Evolutionary conservation across 768 basidiomycete genomes (phyloP).

Genomic region (Lentinula sp.): DNA sequence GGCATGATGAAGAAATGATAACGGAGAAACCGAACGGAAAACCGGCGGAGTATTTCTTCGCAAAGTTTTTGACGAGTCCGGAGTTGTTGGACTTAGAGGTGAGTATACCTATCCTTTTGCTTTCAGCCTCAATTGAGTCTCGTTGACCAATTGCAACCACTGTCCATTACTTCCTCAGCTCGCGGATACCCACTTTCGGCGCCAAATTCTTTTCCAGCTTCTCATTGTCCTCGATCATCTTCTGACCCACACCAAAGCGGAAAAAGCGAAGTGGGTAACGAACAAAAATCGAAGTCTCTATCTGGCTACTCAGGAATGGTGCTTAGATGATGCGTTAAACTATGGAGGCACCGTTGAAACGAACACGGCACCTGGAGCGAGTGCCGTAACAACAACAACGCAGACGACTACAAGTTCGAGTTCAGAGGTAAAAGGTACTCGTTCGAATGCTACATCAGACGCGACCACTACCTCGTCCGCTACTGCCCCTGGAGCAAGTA

Average conservation of each 20-base stretch:
- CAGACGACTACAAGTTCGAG: background rate
- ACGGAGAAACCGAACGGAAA: constrained; percentile 9
- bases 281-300: constrained; percentile 68
- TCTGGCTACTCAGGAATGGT: constrained; percentile 70
- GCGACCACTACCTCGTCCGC: background rate
- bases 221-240: constrained; percentile 74
- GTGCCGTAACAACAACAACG: background rate
- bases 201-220: constrained; percentile 82
- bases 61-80: constrained; percentile 87
- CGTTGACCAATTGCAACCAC: no score
- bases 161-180: constrained; percentile 41
- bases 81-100: constrained; percentile 88
- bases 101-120: constrained; percentile 12
- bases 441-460: background rate
- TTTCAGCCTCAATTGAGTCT: background rate
- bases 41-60: constrained; percentile 78
- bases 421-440: background rate
- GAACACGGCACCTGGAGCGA: no score
- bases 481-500: no score
- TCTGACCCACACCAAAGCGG: constrained; percentile 62
- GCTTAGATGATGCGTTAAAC: constrained; percentile 12
- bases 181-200: constrained; percentile 88
- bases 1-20: constrained; percentile 43
- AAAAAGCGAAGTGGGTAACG: constrained; percentile 55
- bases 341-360: background rate